Evolutionary conservation across 176 grass and related monocot genomes (phyloP), one percentile per base, ranked within the genome.

Genomic region (Paspalum vaginatum): DNA sequence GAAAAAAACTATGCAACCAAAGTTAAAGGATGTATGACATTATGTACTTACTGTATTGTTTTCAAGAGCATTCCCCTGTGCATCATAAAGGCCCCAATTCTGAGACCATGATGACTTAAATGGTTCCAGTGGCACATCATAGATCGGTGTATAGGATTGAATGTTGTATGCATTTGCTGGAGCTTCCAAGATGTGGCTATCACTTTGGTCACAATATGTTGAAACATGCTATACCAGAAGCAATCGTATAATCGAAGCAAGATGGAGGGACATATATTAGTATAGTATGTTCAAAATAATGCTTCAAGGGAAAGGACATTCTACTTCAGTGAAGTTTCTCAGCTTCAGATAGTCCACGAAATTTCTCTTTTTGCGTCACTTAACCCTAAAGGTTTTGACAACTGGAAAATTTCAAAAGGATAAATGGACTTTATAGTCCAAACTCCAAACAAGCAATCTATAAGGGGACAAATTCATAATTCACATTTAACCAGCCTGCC

Each of bases 61-160:
- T 64, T 58, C 13, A 64, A 59, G 52, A 61, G 49, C 20, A 8
- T 24, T 59, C 26, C 77, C 81, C 63, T 88, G 65, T 10, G 9
- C 13, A 39, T 74, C 64, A 91, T 61, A 70, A 75, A 62, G 54
- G 51, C 72, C 66, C 65, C 72, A 38, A 85, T 88, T 82, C 43
- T 85, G 81, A 68, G 66, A 83, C 72, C 83, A 85, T 14, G 86
- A 88, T 69, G 78, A 78, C 56, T 79, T 83, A 65, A 69, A 88
- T 75, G 89, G 78, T 76, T 88, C 82, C 54, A 91, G 59, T 70
- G 60, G 77, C 25, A 67, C 73, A 41, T 79, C 74, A 47, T 40
- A 58, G 41, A 53, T 67, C 4, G 70, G 41, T 5, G 51, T 53
- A 10, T 79, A 43, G 26, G 59, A 57, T 38, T 83, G 75, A 51